Evolutionary conservation across 805 yeast genomes (phyloP).

Genomic region (Sugiyamaella smithiae): DNA sequence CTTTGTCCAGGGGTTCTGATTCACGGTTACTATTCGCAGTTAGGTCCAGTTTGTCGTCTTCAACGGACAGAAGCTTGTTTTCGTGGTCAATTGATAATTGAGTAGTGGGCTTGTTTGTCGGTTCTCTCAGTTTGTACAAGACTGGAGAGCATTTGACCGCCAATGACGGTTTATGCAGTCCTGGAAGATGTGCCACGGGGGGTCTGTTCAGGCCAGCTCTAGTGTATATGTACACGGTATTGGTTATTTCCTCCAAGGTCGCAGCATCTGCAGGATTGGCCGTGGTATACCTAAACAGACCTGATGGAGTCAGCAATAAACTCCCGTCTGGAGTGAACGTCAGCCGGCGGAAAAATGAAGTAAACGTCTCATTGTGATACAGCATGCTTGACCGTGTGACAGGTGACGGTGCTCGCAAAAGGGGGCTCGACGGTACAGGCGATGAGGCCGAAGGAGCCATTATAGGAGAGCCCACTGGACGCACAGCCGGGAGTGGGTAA

Average conservation of each 20-base stretch:
- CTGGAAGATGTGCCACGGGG: slow-evolving; percentile 79
- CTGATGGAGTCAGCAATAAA: slow-evolving; percentile 74
- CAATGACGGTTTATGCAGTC: slow-evolving; percentile 77
- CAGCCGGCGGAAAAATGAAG: slow-evolving; percentile 85
- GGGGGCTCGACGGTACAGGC: slow-evolving; percentile 26
- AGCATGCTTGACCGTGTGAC: slow-evolving; percentile 39
- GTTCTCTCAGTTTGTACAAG: slow-evolving; percentile 43
- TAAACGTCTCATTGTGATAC: slow-evolving; percentile 83
- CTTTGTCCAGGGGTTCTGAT: not conserved
- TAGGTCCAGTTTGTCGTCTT: not conserved
- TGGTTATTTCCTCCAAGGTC: slow-evolving; percentile 44
- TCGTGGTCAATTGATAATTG: not conserved
- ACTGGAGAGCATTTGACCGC: slow-evolving; percentile 77
- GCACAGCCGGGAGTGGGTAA: slow-evolving; percentile 48
- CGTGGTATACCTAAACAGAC: slow-evolving; percentile 47
- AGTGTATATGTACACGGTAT: slow-evolving; percentile 78
- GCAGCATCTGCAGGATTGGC: slow-evolving; percentile 17
- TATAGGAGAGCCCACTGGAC: slow-evolving; percentile 39
- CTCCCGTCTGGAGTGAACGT: slow-evolving; percentile 89
- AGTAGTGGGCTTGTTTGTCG: slow-evolving; percentile 14
- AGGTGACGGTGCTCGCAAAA: slow-evolving; percentile 8
- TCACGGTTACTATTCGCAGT: not conserved
- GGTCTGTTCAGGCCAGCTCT: slow-evolving; percentile 62
- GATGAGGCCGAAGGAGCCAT: slow-evolving; percentile 13
- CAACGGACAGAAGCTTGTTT: slow-evolving; percentile 9